Evolutionary conservation across 495 filamentous ascomycete species (phyloP).

Genomic region (Chlorociboria aeruginascens): DNA sequence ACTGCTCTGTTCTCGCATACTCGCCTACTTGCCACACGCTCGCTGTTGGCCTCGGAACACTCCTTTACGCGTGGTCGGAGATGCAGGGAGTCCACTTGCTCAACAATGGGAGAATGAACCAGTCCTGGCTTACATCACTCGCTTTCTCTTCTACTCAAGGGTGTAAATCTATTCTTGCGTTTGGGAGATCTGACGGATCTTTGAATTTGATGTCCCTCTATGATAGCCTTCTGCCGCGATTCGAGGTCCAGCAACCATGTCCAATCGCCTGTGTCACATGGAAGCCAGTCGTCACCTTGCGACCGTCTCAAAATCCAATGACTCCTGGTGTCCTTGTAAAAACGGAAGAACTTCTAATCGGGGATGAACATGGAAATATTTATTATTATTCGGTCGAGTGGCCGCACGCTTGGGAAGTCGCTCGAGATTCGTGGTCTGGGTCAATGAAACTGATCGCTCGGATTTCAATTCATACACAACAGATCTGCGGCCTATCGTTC

Average conservation of each 20-base stretch:
- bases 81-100: conserved; percentile 37
- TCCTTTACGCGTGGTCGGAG: conserved; percentile 88
- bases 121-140: conserved; percentile 58
- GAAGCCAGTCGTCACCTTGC: conserved; percentile 35
- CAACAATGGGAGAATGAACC: conserved; percentile 25
- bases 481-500: conserved; percentile 89
- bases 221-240: conserved; percentile 43
- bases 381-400: conserved; percentile 90
- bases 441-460: conserved; percentile 65
- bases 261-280: conserved; percentile 70
- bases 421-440: conserved; percentile 55
- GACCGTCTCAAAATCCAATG: conserved; percentile 25
- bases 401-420: conserved; percentile 48
- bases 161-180: conserved; percentile 68
- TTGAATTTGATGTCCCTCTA: conserved; percentile 40
- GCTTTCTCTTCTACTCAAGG: conserved; percentile 79
- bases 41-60: conserved; percentile 64
- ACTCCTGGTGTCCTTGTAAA: conserved; percentile 29
- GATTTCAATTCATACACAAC: conserved; percentile 72
- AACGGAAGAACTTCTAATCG: conserved; percentile 75
- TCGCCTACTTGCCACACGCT: conserved; percentile 59
- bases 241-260: conserved; percentile 57
- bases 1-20: conserved; percentile 86
- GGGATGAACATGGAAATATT: conserved; percentile 75
- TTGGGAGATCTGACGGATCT: conserved; percentile 60